Evolutionary conservation across 2,329 filamentous ascomycete species (phyloP).

Genomic region (Xylariaceae sp.): DNA sequence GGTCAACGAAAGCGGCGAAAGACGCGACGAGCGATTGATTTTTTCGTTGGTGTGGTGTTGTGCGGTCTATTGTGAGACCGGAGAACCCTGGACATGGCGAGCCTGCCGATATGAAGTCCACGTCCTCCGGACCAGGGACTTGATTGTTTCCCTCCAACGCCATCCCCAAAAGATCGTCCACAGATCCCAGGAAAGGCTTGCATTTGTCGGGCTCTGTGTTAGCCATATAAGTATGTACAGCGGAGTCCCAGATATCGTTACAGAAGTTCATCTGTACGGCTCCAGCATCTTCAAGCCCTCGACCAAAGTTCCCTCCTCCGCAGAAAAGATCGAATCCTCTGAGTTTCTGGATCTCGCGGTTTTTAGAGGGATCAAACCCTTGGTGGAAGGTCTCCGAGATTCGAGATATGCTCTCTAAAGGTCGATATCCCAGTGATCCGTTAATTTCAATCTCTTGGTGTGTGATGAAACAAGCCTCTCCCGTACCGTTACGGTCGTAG

Average conservation of each 20-base stretch:
- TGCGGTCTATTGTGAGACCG: conserved; percentile 53
- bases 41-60: conserved; percentile 52
- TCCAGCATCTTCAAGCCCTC: conserved; percentile 69
- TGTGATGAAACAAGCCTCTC: conserved; percentile 63
- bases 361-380: conserved; percentile 48
- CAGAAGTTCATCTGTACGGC: conserved; percentile 62
- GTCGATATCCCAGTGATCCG: conserved; percentile 25
- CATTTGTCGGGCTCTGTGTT: conserved; percentile 47
- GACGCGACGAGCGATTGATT: conserved; percentile 77
- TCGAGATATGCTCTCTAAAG: conserved; percentile 32
- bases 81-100: conserved; percentile 79
- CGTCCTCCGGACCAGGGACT: conserved; percentile 57
- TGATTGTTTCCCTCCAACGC: conserved; percentile 48
- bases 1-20: conserved; percentile 69
- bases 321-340: conserved; percentile 70
- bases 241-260: conserved; percentile 61
- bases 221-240: conserved; percentile 70
- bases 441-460: conserved; percentile 32
- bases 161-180: conserved; percentile 61
- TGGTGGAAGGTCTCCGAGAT: conserved; percentile 42
- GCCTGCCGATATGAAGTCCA: conserved; percentile 68
- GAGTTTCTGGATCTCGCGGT: conserved; percentile 37
- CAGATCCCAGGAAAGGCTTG: conserved; percentile 64
- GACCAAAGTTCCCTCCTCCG: conserved; percentile 72
- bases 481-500: conserved; percentile 62